Percentiles rank a stretch among this genome's conserved stretches.
Conservation (phyloP, 768 basidiomycete genomes). For the Exidia glandulosa region DNA sequence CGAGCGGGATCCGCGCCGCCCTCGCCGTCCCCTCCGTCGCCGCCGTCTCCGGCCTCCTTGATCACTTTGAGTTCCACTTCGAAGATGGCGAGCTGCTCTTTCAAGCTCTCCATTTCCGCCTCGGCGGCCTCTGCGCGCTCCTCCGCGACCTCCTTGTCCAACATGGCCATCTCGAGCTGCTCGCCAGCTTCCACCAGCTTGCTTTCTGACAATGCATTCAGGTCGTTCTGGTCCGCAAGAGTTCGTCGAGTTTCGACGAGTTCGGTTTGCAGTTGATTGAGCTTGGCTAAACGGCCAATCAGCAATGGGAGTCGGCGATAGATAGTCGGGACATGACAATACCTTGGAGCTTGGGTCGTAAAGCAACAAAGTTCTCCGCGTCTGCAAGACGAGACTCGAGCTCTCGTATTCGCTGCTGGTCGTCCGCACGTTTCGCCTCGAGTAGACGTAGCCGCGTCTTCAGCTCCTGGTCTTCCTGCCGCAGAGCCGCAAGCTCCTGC, state of each 20-base stretch:
- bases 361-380: slow-evolving; percentile 69
- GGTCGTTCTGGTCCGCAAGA: slow-evolving; percentile 63
- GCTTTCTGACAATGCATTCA: slow-evolving; percentile 58
- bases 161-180: slow-evolving; percentile 86
- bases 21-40: slow-evolving; percentile 6
- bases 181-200: slow-evolving; percentile 73
- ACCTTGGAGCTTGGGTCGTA: slow-evolving; percentile 78
- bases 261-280: slow-evolving; percentile 70
- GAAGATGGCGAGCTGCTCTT: slow-evolving; percentile 63
- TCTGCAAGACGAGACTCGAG: slow-evolving; percentile 79
- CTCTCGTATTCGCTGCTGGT: slow-evolving; percentile 71
- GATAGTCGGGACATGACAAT: background rate
- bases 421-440: slow-evolving; percentile 80
- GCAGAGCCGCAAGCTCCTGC: background rate
- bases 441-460: slow-evolving; percentile 74
- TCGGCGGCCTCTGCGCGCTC: slow-evolving; percentile 78
- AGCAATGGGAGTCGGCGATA: background rate
- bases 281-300: slow-evolving; percentile 43
- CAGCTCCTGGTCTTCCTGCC: slow-evolving; percentile 60
- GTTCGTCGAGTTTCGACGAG: slow-evolving; percentile 65
- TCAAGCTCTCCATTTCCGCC: slow-evolving; percentile 64
- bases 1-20: slow-evolving; percentile 17
- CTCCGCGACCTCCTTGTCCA: slow-evolving; percentile 96
- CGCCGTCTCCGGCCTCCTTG: slow-evolving; percentile 39
- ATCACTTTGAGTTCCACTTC: slow-evolving; percentile 80